These are phyloP conservation scores for Xylariaceae sp. DNA, from an alignment of 2,329 filamentous ascomycete species.

Conservation along the genomic window DNA sequence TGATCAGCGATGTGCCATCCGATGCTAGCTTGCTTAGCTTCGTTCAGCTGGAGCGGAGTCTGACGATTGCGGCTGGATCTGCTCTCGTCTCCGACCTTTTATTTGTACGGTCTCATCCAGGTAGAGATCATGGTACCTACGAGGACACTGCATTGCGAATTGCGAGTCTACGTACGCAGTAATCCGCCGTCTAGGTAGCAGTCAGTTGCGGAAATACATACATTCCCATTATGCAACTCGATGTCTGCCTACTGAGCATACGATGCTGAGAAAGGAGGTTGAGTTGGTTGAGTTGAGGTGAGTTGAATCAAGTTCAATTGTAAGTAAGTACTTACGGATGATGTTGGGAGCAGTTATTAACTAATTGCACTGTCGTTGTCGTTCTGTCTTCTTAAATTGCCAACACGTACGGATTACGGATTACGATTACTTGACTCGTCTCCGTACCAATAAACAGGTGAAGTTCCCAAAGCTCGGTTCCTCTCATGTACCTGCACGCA, in stretches of 20 bases:
- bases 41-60: conserved; percentile 22
- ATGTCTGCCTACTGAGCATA: too few species aligned
- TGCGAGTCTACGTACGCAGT: too few species aligned
- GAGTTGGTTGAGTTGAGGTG: too few species aligned
- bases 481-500: not conserved
- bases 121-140: too few species aligned
- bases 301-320: too few species aligned
- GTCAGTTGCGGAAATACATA: too few species aligned
- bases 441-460: not conserved
- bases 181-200: too few species aligned
- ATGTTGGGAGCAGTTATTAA: not conserved
- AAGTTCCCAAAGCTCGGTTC: not conserved
- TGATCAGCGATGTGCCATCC: conserved; percentile 24
- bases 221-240: too few species aligned
- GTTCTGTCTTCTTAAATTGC: not conserved
- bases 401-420: not conserved
- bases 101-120: not conserved
- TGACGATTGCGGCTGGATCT: conserved; percentile 24
- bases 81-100: conserved; percentile 11
- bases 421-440: too few species aligned
- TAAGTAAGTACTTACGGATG: too few species aligned
- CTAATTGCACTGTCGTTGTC: not conserved
- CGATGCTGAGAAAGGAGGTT: too few species aligned
- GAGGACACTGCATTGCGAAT: too few species aligned
- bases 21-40: conserved; percentile 23